Base-by-base conservation (phyloP, 345 rosid species). In the Pseudoturritis turrita region DNA sequence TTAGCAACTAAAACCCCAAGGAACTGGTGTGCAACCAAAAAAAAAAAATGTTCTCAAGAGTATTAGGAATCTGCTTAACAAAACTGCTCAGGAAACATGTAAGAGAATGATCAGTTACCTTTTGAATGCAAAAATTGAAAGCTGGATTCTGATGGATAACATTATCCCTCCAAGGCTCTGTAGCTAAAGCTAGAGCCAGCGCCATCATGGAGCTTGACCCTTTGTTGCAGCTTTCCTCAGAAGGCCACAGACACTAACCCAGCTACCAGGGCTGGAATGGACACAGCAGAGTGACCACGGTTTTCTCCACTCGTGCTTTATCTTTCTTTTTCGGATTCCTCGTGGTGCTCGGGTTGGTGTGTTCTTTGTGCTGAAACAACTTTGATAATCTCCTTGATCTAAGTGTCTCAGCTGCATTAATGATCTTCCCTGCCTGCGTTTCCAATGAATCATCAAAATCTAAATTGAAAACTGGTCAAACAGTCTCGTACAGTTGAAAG, bases 211-310 rank as follows among this genome's bases (percentile, higher is more conserved):
- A 87, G 77, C 78, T 74, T 7, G 88, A 29, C 41, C 13, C 74
- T 46, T 50, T 23, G 29, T 82, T n/a, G 35, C 85, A 76, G 63
- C 77, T 81, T 56, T 85, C 82, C 10, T 89, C 79, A 3, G 84
- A n/a, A 86, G 3, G 90, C 75, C 57, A 79, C 83, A 15, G 94
- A 79, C 2, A 96, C 97, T 78, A 94, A 70, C 5, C 87, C 98
- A n/a, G 95, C 92, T 3, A 97, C 98, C 61, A 91, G 77, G 51
- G 91, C 92, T 4, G 96, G 96, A 50, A 94, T 74, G 14, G 98
- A 89, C 45, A 91, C 59, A 56, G 95, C 83, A 2, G 98, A 84
- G 60, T 94, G 95, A 44, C 84, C 36, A 26, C 31, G 1, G 97
- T 96, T 23, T 77, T 88, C 43, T 94, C 97, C 11, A 84, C 76